Conservation (phyloP, 306 rosid species). For the Medicago arabica region DNA sequence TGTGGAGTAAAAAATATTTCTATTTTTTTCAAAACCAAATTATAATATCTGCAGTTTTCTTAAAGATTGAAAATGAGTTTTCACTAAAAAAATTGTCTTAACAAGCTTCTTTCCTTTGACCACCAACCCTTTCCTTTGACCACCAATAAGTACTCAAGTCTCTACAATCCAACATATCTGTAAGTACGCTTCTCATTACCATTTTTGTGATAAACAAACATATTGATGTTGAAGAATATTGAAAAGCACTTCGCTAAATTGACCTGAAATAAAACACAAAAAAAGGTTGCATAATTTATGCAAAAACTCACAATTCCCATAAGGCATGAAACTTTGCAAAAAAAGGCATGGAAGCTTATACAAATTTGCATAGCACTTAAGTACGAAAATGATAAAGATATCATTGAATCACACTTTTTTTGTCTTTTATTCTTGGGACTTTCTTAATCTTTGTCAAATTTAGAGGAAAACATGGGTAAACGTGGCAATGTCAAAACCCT, state of each 20-base stretch:
- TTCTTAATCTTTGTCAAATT: conserved; percentile 46
- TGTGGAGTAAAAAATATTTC: too few relatives aligned
- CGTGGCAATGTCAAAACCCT: conserved; percentile 49
- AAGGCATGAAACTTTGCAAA: conserved; percentile 50
- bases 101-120: conserved; percentile 32
- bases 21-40: too few relatives aligned
- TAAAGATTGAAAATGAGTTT: too few relatives aligned
- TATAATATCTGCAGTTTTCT: too few relatives aligned
- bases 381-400: conserved; percentile 61
- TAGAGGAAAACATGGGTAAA: conserved; percentile 25
- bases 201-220: conserved; percentile 39
- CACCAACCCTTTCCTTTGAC: conserved; percentile 30
- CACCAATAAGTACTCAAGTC: conserved; percentile 20
- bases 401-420: conserved; percentile 59
- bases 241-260: conserved; percentile 43
- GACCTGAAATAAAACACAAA: conserved; percentile 44
- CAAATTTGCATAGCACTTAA: conserved; percentile 42
- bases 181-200: conserved; percentile 15
- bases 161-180: background rate
- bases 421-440: conserved; percentile 64
- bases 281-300: conserved; percentile 49
- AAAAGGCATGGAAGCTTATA: conserved; percentile 28
- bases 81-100: too few relatives aligned
- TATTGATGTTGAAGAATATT: conserved; percentile 41
- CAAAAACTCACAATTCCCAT: conserved; percentile 46